phyloP scores from a whole-genome alignment of 2,329 filamentous ascomycete genomes.

The Pestalotiopsis sp. region DNA sequence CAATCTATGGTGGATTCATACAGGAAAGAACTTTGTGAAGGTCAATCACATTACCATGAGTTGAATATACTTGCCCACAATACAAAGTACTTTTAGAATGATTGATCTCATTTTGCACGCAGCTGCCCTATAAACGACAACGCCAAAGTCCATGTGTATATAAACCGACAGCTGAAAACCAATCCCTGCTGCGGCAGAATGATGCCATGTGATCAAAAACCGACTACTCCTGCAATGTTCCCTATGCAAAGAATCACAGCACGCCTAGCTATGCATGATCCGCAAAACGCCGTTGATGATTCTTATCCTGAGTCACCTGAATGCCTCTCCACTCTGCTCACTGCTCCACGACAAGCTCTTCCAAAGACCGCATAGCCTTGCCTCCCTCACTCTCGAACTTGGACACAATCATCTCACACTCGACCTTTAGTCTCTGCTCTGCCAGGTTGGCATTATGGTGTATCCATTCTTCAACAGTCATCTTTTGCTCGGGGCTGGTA shows the following conservation, averaged over 20 bases:
- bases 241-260: not conserved
- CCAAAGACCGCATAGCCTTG: conserved; percentile 76
- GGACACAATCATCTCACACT: conserved; percentile 83
- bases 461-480: conserved; percentile 96
- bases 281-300: not conserved
- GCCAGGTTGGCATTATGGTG: conserved; percentile 77
- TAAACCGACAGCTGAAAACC: not conserved
- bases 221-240: not conserved
- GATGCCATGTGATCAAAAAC: not conserved
- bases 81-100: too few species aligned
- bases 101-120: not conserved
- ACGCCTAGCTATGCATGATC: not conserved
- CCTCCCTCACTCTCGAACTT: conserved; percentile 83
- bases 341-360: conserved; percentile 66
- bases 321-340: not conserved
- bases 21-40: too few species aligned
- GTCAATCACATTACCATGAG: too few species aligned
- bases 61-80: too few species aligned
- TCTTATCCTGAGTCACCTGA: not conserved
- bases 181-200: not conserved
- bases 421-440: conserved; percentile 75
- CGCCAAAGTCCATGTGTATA: not conserved
- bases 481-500: conserved; percentile 76
- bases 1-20: too few species aligned
- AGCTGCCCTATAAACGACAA: not conserved